phyloP scores from a whole-genome alignment of 2,329 filamentous ascomycete species.

The Talaromyces sp. region DNA sequence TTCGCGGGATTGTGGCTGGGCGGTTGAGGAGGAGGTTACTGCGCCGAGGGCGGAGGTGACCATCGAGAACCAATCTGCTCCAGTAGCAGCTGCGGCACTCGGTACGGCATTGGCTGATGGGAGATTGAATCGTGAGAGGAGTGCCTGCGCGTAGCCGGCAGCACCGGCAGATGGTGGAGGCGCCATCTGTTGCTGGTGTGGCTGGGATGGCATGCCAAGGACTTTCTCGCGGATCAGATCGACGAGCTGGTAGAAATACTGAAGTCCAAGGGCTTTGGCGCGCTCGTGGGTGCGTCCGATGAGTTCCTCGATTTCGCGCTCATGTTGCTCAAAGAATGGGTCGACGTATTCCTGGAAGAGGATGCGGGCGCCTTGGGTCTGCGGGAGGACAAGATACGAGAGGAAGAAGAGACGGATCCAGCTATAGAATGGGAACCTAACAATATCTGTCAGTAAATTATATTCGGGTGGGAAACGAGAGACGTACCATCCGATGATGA shows the following conservation, averaged over 20 bases:
- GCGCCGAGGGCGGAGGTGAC: slow-evolving; percentile 72
- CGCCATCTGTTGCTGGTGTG: slow-evolving; percentile 48
- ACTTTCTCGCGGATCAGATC: slow-evolving; percentile 72
- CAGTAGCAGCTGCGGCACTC: slow-evolving; percentile 42
- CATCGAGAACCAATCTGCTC: slow-evolving; percentile 70
- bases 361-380: slow-evolving; percentile 86
- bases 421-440: slow-evolving; percentile 85
- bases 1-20: slow-evolving; percentile 35
- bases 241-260: slow-evolving; percentile 70
- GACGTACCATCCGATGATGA: slow-evolving; percentile 74
- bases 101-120: slow-evolving; percentile 55
- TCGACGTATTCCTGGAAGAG: slow-evolving; percentile 84
- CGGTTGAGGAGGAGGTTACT: slow-evolving; percentile 44
- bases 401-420: slow-evolving; percentile 85
- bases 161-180: slow-evolving; percentile 36
- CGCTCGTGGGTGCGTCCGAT: slow-evolving; percentile 79
- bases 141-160: slow-evolving; percentile 68
- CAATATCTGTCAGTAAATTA: not conserved
- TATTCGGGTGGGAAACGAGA: not conserved
- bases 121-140: slow-evolving; percentile 83
- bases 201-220: slow-evolving; percentile 69
- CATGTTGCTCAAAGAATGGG: slow-evolving; percentile 84
- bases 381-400: slow-evolving; percentile 93
- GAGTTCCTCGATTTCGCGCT: slow-evolving; percentile 83
- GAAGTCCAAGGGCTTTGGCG: slow-evolving; percentile 71